Evolutionary conservation across 768 basidiomycete genomes (phyloP), one percentile per base, ranked within the genome.

Genomic region (Daedalea quercina): DNA sequence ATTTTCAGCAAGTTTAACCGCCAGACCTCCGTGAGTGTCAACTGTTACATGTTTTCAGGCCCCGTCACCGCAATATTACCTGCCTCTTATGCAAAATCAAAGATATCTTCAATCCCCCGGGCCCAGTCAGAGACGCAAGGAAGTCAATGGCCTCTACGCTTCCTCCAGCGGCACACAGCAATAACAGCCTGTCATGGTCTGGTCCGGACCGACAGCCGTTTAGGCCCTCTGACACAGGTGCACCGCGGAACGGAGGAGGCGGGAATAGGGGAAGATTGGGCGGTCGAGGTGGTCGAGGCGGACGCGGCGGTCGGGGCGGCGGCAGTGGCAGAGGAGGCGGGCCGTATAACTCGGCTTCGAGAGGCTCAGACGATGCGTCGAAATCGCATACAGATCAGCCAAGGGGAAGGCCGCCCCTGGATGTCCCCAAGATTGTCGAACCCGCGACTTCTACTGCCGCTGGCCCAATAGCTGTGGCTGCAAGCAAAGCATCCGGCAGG

Each of bases 231-330:
- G 64, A 64, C 47, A 52, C 63, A 15, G 60, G 65, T 33, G 55
- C 66, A 11, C 59, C 56, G 53, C 55, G 37, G 37, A 40, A 19
- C 19, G 37, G 8, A 17, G 37, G 64, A 11, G 64, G 62, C 2
- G 41, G 40, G 6, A 20, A 50, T 48, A 61, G 58, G 42, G 62
- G 60, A 0, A 47, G 57, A 13, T 44, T 55, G 3, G 58, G 58
- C 3, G 45, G 67, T 43, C 57, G 63, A 19, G 65, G 69, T 49
- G 64, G 67, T 11, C 59, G 71, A 41, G 64, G 67, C 33, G 65
- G 69, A 48, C 65, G 62, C 49, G 63, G 66, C 40, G 65, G 65
- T 19, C 63, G 70, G 11, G 65, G 69, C 47, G 67, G 62, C 26
- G 60, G 64, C 50, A 58, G 58, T 42, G 61, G 54, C 48, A 67